Base-by-base conservation (phyloP, 805 yeast species). In the Candida sanyiensis region DNA sequence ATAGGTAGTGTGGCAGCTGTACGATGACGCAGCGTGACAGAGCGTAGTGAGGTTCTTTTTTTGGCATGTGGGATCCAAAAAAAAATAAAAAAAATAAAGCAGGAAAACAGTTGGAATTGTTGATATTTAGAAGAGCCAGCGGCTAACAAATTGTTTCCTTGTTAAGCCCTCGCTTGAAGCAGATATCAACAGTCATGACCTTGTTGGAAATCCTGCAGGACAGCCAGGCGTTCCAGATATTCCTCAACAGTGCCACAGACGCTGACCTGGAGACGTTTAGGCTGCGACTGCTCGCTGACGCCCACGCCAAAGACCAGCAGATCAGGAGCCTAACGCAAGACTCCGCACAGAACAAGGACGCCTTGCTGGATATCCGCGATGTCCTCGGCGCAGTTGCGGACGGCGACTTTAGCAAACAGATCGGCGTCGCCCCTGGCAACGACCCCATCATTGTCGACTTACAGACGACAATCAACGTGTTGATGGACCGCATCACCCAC, bases 301-400 rank as follows among this genome's bases (percentile, higher is more conserved):
- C 15, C 12, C 12, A 33, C 10, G n/a, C 17, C 5, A 35, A 40
- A 12, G 43, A 40, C 20, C 25, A 33, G 4, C 19, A 19, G 11
- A 32, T 39, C 18, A 12, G 20, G 12, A 16, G 18, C 10, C 10
- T 35, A 18, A 20, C 23, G n/a, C 17, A n/a, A 26, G 22, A 33
- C 10, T 25, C 33, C 10, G 7, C 16, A 8, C 28, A 24, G 17
- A 36, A 32, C 11, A 22, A 28, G 17, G 22, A 33, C 4, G 33
- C 46, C 1, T 25, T 43, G 10, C 13, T n/a, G 8, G 40, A 35
- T 8, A 39, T 46, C 7, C 35, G 40, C 21, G 79, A 83, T 20
- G 89, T 83, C 9, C 85, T 85, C 20, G 78, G 79, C 26, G 80
- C 86, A 7, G 94, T 86, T 15, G 90, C 94, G n/a, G 80, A 80